Base-by-base conservation (phyloP, 169 alveolate genomes). In the Plasmodium gonderi region DNA sequence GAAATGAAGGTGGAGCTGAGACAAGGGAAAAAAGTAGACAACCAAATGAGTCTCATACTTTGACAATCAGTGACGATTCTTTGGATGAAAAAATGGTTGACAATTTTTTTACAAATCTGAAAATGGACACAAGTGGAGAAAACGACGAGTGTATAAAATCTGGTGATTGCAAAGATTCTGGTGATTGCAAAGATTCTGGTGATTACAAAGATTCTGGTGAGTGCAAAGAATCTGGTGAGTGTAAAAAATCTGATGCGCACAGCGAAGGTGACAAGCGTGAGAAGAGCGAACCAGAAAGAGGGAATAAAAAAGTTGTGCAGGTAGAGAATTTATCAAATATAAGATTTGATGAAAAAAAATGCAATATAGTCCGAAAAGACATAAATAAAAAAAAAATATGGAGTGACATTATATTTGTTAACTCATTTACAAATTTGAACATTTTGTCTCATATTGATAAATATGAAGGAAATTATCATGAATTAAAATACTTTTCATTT, bases 371-470 rank as follows among this genome's bases (percentile, higher is more conserved):
- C 40, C 29, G 36, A 36, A 54, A 64, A 11, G 91, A 90, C 23
- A 60, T 90, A 51, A 78, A 90, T 36, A 90, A 76, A 44, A 42
- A 77, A 77, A 90, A 90, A 77, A 77, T 90, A 29, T 90, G 94
- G 94, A 40, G 54, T 29, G 72, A 76, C 36, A 17, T 90, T 4
- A 31, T 78, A 20, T 90, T 90, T 45, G 60, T 78, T 36, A 90
- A 78, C 64, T 90, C 90, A 0, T 60, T 78, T 47, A 60, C 79
- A 20, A 90, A 90, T 51, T 7, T 78, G 3, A 90, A 90, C 40
- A 76, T 76, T 11, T 23, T 90, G 64, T 90, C 94, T 8, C 94
- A 90, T 64, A 64, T 90, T 5, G 44, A 90, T 44, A 90, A 78
- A 11, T 90, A 77, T 29, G 72, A 60, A 26, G 94, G 94, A 29